Evolutionary conservation across 495 filamentous ascomycete genomes (phyloP), one percentile per base, ranked within the genome.

Genomic region (Jackrogersella multiformis): DNA sequence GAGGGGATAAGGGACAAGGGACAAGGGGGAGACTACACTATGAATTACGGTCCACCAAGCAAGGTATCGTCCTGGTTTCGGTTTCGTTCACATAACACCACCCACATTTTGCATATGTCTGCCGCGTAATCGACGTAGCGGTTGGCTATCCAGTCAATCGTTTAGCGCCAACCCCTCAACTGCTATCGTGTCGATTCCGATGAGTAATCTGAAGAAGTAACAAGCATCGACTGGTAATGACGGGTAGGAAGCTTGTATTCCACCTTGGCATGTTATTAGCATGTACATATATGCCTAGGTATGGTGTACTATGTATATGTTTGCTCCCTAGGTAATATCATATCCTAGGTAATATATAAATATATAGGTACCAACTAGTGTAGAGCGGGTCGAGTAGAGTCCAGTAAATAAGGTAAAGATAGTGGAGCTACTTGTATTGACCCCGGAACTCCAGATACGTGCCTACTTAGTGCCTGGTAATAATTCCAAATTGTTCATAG

Each of bases 91-190:
- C 28, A 39, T 52, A 26, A 21, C 23, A 34, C 28, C 24, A n/a
- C n/a, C n/a, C 49, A 34, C 49, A 18, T 30, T 5, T 4, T 20
- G 16, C 46, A n/a, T 28, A 53, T 23, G 32, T 46, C 34, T 56
- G 32, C 42, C 32, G 51, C 51, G 51, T 63, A 24, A 48, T 56
- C 60, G 53, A 61, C 46, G 46, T 5, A 39, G 26, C 34, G 45
- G 32, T 52, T 61, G 57, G 34, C 23, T 38, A 54, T 55, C 32
- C 32, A 32, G 18, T 38, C 39, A 28, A 21, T 41, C 45, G 35
- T 34, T 49, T 60, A 41, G 44, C 45, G 45, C 23, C 56, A 60
- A 60, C 52, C 34, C 56, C 23, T 61, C 45, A 24, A 39, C 45
- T 41, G 34, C 30, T 53, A 15, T 10, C 10, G 30, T 36, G 26